phyloP scores from a whole-genome alignment of 768 basidiomycete species.

The Leccinum fibrillosum region DNA sequence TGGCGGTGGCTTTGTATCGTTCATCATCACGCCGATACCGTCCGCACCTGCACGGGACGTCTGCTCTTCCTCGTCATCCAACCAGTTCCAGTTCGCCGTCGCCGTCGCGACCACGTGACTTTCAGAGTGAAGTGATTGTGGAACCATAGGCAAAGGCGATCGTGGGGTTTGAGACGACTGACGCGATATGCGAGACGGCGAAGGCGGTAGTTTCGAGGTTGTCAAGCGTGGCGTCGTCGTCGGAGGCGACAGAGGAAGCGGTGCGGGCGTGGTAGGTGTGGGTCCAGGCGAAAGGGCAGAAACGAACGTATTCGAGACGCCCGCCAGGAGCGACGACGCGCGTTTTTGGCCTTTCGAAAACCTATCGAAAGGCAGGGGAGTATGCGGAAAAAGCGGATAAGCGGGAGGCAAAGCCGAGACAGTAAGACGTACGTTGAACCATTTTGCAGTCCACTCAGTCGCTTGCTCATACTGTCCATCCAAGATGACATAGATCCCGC shows the following conservation, averaged over 20 bases:
- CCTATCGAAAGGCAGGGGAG: constrained; percentile 35
- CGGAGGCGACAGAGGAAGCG: background rate
- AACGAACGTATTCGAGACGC: constrained; percentile 56
- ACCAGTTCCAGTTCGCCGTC: constrained; percentile 14
- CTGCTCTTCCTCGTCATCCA: constrained; percentile 41
- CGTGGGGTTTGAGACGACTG: background rate
- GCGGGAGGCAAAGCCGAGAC: background rate
- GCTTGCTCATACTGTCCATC: constrained; percentile 60
- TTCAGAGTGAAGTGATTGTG: background rate
- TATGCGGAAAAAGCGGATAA: background rate
- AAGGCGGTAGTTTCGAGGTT: background rate
- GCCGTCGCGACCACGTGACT: background rate
- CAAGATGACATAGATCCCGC: constrained; percentile 38
- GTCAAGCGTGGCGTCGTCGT: constrained; percentile 14
- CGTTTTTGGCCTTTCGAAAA: constrained; percentile 67
- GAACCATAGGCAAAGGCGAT: background rate
- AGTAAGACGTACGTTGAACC: constrained; percentile 48
- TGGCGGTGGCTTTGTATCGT: constrained; percentile 27
- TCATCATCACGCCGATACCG: constrained; percentile 20
- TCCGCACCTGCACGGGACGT: constrained; percentile 21
- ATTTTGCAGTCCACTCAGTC: constrained; percentile 54
- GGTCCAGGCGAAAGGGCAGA: constrained; percentile 44
- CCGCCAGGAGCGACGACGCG: constrained; percentile 61
- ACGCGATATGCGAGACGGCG: background rate
- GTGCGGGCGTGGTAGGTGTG: constrained; percentile 29